Evolutionary conservation across 257 asterid genomes (phyloP).

Genomic region (Oldenlandia corymbosa): DNA sequence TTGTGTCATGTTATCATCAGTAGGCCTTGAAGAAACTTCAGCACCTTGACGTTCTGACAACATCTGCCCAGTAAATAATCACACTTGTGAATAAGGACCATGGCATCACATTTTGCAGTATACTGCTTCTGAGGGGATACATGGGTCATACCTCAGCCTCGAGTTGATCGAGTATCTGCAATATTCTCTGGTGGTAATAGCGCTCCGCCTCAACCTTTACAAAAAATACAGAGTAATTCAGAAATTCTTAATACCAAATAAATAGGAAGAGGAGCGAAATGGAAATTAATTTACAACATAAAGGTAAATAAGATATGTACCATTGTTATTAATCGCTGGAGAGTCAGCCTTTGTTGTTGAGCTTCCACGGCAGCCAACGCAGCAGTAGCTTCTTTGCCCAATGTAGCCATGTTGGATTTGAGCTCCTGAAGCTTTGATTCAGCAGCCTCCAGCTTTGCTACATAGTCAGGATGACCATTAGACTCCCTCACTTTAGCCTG

Average conservation of each 20-base stretch:
- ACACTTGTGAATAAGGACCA: constrained; percentile 1
- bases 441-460: constrained; percentile 77
- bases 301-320: constrained; percentile 19
- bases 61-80: constrained; percentile 39
- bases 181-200: constrained; percentile 49
- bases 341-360: constrained; percentile 92
- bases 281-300: neutral
- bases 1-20: constrained; percentile 21
- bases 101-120: neutral
- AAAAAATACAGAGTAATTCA: constrained; percentile 9
- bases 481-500: constrained; percentile 93
- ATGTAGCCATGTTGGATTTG: constrained; percentile 63
- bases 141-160: constrained; percentile 51
- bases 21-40: constrained; percentile 34
- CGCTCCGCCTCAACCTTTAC: constrained; percentile 67
- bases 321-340: constrained; percentile 86
- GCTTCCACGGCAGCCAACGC: constrained; percentile 99
- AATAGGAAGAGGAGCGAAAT: constrained; percentile 2
- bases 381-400: constrained; percentile 97
- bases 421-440: constrained; percentile 81
- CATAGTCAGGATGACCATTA: constrained; percentile 76
- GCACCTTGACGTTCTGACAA: constrained; percentile 44
- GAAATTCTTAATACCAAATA: neutral
- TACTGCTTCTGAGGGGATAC: neutral
- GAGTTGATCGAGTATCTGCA: constrained; percentile 63